Evolutionary conservation across 2,329 filamentous ascomycete species (phyloP), one percentile per base, ranked within the genome.

Genomic region (Nothophoma quercina): DNA sequence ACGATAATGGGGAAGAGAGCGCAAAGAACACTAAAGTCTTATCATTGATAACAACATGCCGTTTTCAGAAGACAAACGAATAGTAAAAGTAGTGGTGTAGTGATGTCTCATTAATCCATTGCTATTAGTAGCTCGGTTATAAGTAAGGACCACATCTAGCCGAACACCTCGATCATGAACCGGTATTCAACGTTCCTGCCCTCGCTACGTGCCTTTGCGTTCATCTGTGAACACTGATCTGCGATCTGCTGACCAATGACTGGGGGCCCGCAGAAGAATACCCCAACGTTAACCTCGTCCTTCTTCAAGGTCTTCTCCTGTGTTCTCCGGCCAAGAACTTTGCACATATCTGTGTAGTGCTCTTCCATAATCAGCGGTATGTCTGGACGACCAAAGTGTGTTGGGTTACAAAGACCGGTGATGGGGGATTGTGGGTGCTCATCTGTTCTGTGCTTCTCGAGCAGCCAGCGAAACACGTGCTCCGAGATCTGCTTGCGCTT

Each of bases 91-190:
- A n/a, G n/a, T n/a, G n/a, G n/a, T n/a, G n/a, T n/a, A n/a, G n/a
- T n/a, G n/a, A n/a, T n/a, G n/a, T n/a, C n/a, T n/a, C n/a, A 30
- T 38, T 36, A 55, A 21, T 39, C 16, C 15, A 2, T 7, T 39
- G 19, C 13, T 48, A 28, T 30, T 7, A n/a, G 23, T 16, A 16
- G 29, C 26, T 13, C n/a, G 36, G 38, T 19, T 51, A 45, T 47
- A 26, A 19, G 4, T 5, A 22, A 15, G 29, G 22, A 6, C 41
- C 36, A 23, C 10, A 22, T 28, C 25, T 39, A 81, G 3, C 77
- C 80, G 71, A 85, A 85, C 0, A 85, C 81, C 59, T 85, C 83
- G 48, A 83, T 82, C 77, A 83, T 81, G 45, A 85, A 85, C 45
- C 81, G 75, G 65, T 85, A 85, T 62, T 83, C 74, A 25, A 85